phyloP scores from a whole-genome alignment of 108 stramenopile species.

The Pseudonitzschia pungens region DNA sequence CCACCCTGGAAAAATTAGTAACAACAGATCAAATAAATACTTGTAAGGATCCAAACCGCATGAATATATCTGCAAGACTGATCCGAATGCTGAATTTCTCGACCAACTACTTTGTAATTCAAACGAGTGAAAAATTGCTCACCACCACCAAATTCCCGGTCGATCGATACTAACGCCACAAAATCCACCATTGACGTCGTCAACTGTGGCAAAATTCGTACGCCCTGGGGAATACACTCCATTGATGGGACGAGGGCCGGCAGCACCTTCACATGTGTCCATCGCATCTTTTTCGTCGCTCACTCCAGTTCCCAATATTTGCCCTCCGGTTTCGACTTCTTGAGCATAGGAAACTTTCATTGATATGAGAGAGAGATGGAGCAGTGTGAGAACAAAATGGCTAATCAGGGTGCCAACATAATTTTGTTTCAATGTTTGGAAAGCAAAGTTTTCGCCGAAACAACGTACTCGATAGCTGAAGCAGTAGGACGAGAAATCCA shows the following conservation, averaged over 20 bases:
- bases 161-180: conserved; percentile 27
- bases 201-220: conserved; percentile 11
- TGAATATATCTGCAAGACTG: too few relatives aligned
- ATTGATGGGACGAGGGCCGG: conserved; percentile 27
- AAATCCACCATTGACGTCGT: conserved; percentile 17
- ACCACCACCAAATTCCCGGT: conserved; percentile 38
- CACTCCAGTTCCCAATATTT: conserved; percentile 21
- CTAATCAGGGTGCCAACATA: too few relatives aligned
- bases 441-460: neutral
- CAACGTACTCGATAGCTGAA: conserved; percentile 7
- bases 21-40: neutral
- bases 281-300: conserved; percentile 5
- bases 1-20: neutral
- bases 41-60: neutral
- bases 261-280: conserved; percentile 23
- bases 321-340: neutral
- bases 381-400: too few relatives aligned
- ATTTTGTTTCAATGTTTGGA: too few relatives aligned
- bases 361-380: too few relatives aligned
- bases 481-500: neutral
- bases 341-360: neutral
- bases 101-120: too few relatives aligned
- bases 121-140: neutral
- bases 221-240: conserved; percentile 29
- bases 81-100: too few relatives aligned